Conservation (phyloP, 768 basidiomycete species). For the Tylopilus rubrobrunneus region DNA sequence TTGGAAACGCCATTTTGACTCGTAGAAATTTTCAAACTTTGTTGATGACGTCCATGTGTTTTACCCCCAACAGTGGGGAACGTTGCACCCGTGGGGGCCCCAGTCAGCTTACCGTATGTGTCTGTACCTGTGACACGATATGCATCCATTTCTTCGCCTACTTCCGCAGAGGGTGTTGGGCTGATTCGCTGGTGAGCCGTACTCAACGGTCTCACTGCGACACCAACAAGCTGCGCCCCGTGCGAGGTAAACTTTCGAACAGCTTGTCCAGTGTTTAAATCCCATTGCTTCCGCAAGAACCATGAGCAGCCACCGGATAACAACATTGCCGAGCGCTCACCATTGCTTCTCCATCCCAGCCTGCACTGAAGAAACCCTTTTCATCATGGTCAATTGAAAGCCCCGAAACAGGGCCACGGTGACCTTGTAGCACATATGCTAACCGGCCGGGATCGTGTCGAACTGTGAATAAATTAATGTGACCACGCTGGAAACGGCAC, state of each 20-base stretch:
- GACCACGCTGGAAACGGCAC: constrained; percentile 59
- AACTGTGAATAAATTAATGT: constrained; percentile 89
- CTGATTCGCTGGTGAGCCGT: constrained; percentile 33
- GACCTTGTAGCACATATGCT: constrained; percentile 60
- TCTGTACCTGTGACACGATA: constrained; percentile 12
- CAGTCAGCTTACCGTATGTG: constrained; percentile 9
- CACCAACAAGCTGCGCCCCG: constrained; percentile 76
- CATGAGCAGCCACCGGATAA: constrained; percentile 3
- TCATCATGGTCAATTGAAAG: constrained; percentile 78
- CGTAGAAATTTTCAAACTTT: constrained; percentile 16
- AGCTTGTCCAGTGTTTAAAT: constrained; percentile 84
- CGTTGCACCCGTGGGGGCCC: constrained; percentile 15
- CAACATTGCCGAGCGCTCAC: constrained; percentile 41
- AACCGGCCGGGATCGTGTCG: constrained; percentile 87
- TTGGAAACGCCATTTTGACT: constrained; percentile 26
- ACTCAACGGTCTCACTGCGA: constrained; percentile 69
- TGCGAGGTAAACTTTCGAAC: constrained; percentile 78
- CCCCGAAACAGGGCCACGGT: constrained; percentile 81
- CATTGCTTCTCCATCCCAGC: constrained; percentile 89
- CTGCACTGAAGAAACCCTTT: constrained; percentile 82
- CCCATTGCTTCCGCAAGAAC: constrained; percentile 77
- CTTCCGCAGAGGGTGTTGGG: constrained; percentile 25
- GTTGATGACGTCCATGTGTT: constrained; percentile 14
- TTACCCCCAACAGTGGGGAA: constrained; percentile 15
- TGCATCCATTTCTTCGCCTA: constrained; percentile 17